Base-by-base conservation (phyloP, 139 green algal species). In the Penium margaritaceum region DNA sequence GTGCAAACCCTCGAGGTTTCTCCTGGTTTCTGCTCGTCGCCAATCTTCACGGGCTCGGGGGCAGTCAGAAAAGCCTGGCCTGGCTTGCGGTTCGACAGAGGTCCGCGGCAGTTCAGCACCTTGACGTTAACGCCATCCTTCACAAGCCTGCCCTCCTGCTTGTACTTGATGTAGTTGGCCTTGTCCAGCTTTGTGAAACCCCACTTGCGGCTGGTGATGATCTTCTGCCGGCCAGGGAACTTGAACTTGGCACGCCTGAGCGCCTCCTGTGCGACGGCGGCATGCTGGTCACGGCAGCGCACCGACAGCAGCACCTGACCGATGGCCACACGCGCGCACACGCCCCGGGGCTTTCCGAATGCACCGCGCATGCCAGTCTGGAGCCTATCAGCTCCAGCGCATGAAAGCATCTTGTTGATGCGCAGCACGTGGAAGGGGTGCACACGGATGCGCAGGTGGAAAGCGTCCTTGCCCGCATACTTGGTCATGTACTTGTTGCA, bases 391-490 rank as follows among this genome's bases (percentile, higher is more conserved):
- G 94, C 94, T 44, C 94, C 94, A 51, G 94, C 94, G 84, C 94
- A 99, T 35, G 94, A 96, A 89, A 99, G 90, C 94, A 99, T 99
- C 87, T 99, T 99, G 90, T 99, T 99, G 89, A 98, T 98, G 77
- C 94, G 91, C 74, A 99, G 90, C 75, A 98, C 94, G 81, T 98
- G 93, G 89, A 95, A 99, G 74, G 94, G 94, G 82, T 99, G 94
- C 82, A 96, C 90, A 54, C 94, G 92, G 46, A 99, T 89, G 72
- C 94, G 91, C 60, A 99, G 86, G 87, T 99, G 94, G 90, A 97
- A 99, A 1, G 89, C 75, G 39, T 99, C 94, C 87, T 98, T 98
- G 66, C 94, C 94, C 12, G 93, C 90, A 67, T 90, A 89, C 86
- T 96, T 96, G 67, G 90, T 86, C 92, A 99, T 96, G 90, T 99